A percentile compares a stretch with the other conserved stretches of the same genome.
Conservation (phyloP, 306 rosid species). For the Nissolia schottii region DNA sequence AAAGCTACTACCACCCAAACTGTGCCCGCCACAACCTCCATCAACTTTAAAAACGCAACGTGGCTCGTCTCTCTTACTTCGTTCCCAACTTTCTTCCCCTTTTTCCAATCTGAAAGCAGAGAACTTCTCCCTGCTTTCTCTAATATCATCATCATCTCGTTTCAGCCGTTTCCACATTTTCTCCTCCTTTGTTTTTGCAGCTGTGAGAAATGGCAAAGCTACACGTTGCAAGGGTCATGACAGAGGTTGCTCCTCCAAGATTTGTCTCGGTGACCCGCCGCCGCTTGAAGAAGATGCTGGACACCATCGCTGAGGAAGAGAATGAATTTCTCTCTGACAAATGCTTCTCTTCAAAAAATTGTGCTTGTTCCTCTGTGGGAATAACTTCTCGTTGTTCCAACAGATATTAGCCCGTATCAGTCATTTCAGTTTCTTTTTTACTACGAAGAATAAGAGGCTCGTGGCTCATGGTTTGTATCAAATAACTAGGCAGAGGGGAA, state of each 20-base stretch:
- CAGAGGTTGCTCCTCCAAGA: conserved; percentile 53
- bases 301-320: conserved; percentile 48
- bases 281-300: conserved; percentile 32
- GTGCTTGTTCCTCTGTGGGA: not conserved
- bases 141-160: not conserved
- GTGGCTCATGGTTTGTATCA: not conserved
- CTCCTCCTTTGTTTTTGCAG: not conserved
- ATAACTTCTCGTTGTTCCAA: not conserved
- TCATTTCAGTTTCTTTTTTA: not conserved
- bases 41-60: conserved; percentile 4
- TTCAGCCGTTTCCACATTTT: not conserved
- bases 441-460: conserved; percentile 17
- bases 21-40: conserved; percentile 8
- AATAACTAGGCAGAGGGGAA: conserved; percentile 31
- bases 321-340: conserved; percentile 25
- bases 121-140: not conserved
- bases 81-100: not conserved
- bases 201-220: conserved; percentile 25
- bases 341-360: conserved; percentile 12
- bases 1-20: not conserved
- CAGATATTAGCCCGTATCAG: too few species aligned
- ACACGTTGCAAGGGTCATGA: conserved; percentile 21
- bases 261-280: conserved; percentile 24
- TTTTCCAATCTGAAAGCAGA: not conserved
- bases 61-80: not conserved